Conservation (phyloP, 2,329 filamentous ascomycete genomes). For the Stylonectria norvegica region DNA sequence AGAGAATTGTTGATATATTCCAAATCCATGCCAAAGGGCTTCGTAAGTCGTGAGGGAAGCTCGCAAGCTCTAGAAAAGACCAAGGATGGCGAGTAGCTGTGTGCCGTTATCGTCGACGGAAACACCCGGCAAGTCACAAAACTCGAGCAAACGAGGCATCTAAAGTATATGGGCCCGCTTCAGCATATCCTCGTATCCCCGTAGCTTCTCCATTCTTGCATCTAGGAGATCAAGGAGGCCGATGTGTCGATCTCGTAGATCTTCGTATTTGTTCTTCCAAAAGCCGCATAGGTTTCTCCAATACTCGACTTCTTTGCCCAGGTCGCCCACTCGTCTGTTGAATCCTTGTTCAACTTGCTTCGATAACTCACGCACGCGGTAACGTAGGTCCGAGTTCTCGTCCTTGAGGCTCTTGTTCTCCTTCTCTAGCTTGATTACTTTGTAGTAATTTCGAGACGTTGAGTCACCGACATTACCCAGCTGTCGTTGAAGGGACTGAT, state of each 20-base stretch:
- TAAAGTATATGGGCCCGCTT: slow-evolving; percentile 30
- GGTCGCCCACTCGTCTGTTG: slow-evolving; percentile 32
- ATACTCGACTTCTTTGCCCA: slow-evolving; percentile 32
- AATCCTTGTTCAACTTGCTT: slow-evolving; percentile 31
- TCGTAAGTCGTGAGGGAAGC: too few relatives aligned
- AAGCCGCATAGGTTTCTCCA: slow-evolving; percentile 33
- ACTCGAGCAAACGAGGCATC: neutral
- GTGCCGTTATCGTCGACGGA: neutral
- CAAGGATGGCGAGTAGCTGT: too few relatives aligned
- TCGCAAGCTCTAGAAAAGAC: too few relatives aligned
- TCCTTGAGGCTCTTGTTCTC: slow-evolving; percentile 35
- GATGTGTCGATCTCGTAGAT: slow-evolving; percentile 25
- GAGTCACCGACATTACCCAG: slow-evolving; percentile 31
- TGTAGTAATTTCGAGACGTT: slow-evolving; percentile 32
- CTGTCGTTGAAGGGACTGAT: slow-evolving; percentile 37
- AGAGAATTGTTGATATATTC: too few relatives aligned
- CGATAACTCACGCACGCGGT: slow-evolving; percentile 33
- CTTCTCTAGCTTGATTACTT: slow-evolving; percentile 34
- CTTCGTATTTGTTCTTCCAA: slow-evolving; percentile 31
- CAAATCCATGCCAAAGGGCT: too few relatives aligned
- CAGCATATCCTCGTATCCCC: slow-evolving; percentile 34
- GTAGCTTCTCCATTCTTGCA: slow-evolving; percentile 31
- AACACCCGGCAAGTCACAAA: neutral
- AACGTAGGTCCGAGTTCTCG: slow-evolving; percentile 36
- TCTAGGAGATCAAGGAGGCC: slow-evolving; percentile 29